Base-by-base conservation (phyloP, 2,329 filamentous ascomycete species). In the Septoria linicola region DNA sequence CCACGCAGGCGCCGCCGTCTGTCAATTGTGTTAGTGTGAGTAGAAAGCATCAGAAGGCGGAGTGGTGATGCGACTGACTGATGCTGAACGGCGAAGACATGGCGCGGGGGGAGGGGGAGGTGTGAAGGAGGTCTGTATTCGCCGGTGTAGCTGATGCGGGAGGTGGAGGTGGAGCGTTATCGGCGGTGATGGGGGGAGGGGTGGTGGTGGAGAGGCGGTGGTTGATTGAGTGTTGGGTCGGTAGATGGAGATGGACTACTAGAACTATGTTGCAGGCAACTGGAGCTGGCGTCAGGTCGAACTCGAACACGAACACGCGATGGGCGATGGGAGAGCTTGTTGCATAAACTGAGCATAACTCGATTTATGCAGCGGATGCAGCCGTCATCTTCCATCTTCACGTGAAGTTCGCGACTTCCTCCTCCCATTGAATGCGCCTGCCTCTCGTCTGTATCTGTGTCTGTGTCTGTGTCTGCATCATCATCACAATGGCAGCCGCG, bases 51-150 rank as follows among this genome's bases (percentile, higher is more conserved):
- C 13, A 40, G 11, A 27, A 25, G 4, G 19, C 36, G 20, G 34
- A 21, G 39, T 19, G 14, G 36, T 44, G 41, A 41, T 51, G 47
- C 63, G 45, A 63, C 82, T 71, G 80, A 96, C 90, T 96, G 85
- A 96, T 96, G 72, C 89, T 87, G 82, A 96, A 96, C 63, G 90
- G 91, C 62, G 88, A 93, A 70, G 85, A 84, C 90, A 68, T 96
- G 70, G 54, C 59, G 53, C 17, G 50, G 43, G 42, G 55, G 47
- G 30, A 32, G 32, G 20, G 27, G 19, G 47, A 17, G 25, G 11
- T 43, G 39, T 34, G 17, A 14, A n/a, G 14, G 19, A 10, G 13
- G 34, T 16, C 31, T 41, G 25, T 6, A 21, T n/a, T 21, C 25
- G 10, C 30, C 31, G 21, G 13, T 14, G 17, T 11, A n/a, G 16